These are phyloP conservation scores for Pyracantha coccinea DNA, from an alignment of 331 rosid genomes.

Conservation along the genomic window DNA sequence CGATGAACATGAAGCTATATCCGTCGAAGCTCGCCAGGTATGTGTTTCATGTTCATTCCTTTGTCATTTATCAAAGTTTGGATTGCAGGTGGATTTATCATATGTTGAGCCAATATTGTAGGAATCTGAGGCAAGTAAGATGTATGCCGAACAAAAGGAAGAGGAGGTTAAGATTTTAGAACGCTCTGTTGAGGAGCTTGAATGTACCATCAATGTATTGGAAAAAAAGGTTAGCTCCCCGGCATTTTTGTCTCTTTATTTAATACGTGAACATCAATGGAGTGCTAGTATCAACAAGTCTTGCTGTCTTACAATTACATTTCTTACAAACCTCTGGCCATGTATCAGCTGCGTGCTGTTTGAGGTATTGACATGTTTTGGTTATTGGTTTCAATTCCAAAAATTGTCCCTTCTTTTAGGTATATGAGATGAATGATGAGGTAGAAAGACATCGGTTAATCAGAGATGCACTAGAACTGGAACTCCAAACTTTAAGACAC, in stretches of 20 bases:
- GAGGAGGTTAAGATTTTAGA: constrained; percentile 94
- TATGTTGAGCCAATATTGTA: constrained; percentile 24
- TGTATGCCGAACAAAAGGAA: constrained; percentile 82
- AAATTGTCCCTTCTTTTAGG: constrained; percentile 35
- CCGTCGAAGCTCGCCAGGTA: constrained; percentile 81
- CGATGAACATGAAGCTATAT: constrained; percentile 92
- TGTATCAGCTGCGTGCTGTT: neutral
- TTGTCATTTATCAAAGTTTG: constrained; percentile 11
- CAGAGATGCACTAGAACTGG: constrained; percentile 68
- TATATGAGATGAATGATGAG: constrained; percentile 77
- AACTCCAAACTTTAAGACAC: constrained; percentile 61
- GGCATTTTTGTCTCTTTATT: neutral
- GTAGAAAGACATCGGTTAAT: constrained; percentile 65
- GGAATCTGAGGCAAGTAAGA: constrained; percentile 82
- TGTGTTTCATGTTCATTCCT: constrained; percentile 7
- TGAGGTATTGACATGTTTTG: neutral
- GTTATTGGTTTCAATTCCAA: neutral
- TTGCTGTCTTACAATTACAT: neutral
- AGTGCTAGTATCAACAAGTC: neutral
- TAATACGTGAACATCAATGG: neutral
- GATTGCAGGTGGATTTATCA: constrained; percentile 12
- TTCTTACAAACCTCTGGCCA: neutral
- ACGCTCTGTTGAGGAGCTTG: constrained; percentile 91
- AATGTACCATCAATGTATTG: constrained; percentile 78
- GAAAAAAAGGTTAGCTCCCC: constrained; percentile 71